phyloP scores from a whole-genome alignment of 305 asterid species.

The Solanum hybrid region DNA sequence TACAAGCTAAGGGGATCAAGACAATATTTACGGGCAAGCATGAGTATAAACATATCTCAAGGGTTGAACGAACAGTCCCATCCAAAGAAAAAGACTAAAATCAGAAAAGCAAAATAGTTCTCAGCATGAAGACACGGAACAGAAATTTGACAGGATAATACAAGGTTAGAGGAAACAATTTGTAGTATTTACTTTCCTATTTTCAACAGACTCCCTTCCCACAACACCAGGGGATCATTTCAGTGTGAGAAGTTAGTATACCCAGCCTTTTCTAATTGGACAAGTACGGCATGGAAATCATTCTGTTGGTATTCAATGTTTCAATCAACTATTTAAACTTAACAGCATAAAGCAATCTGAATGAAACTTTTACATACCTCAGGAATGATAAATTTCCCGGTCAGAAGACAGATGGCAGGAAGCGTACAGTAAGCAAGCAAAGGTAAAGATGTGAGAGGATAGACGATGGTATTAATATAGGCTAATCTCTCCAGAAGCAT shows the following conservation, averaged over 20 bases:
- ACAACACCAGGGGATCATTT: neutral
- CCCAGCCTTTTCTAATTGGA: neutral
- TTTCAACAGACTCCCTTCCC: neutral
- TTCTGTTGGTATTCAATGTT: neutral
- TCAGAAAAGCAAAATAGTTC: neutral
- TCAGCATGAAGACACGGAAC: neutral
- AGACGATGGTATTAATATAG: constrained; percentile 56
- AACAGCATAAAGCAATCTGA: neutral
- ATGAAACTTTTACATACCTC: constrained; percentile 25
- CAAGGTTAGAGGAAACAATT: neutral
- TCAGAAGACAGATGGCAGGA: constrained; percentile 66
- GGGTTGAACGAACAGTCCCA: neutral
- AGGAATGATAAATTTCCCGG: constrained; percentile 59
- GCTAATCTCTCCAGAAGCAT: constrained; percentile 54
- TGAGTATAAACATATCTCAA: neutral
- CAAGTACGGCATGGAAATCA: neutral
- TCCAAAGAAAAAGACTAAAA: neutral
- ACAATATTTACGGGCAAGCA: neutral
- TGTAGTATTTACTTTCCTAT: neutral
- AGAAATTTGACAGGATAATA: neutral
- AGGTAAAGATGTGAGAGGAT: constrained; percentile 62
- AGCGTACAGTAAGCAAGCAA: constrained; percentile 53
- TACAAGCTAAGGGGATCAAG: neutral
- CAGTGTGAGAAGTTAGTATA: neutral
- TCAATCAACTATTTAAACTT: neutral